phyloP scores from a whole-genome alignment of 2,329 filamentous ascomycete species.

The Cordyceps fumosorosea region DNA sequence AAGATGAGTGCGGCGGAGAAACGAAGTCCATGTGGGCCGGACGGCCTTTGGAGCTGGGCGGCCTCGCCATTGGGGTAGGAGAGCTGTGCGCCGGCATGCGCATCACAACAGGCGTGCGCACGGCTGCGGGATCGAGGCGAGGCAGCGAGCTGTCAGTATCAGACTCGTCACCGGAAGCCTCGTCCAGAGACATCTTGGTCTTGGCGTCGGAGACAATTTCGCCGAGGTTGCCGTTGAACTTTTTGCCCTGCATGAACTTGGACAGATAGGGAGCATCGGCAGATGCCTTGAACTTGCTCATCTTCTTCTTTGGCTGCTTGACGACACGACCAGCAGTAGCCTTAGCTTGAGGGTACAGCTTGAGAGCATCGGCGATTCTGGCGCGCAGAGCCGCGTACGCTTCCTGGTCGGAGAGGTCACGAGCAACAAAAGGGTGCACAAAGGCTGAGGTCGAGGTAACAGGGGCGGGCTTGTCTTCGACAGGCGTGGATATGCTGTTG shows the following conservation, averaged over 20 bases:
- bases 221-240: constrained; percentile 53
- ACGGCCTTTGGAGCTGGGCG: constrained; percentile 52
- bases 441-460: constrained; percentile 15
- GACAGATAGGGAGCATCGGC: constrained; percentile 61
- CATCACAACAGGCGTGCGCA: constrained; percentile 39
- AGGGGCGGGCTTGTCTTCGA: constrained; percentile 12
- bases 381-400: constrained; percentile 43
- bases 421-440: constrained; percentile 28
- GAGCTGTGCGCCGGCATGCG: constrained; percentile 54
- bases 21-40: constrained; percentile 33
- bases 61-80: constrained; percentile 36
- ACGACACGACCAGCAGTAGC: constrained; percentile 38
- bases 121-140: constrained; percentile 15
- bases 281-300: constrained; percentile 36
- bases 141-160: constrained; percentile 30
- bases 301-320: constrained; percentile 22
- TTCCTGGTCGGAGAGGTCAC: constrained; percentile 47
- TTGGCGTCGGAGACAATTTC: constrained; percentile 55
- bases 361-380: constrained; percentile 49
- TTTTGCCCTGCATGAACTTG: constrained; percentile 53
- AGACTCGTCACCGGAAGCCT: constrained; percentile 49
- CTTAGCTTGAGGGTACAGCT: constrained; percentile 45
- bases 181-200: constrained; percentile 44
- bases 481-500: not conserved
- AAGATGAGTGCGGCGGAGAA: constrained; percentile 25